Evolutionary conservation across 257 asterid genomes (phyloP).

Genomic region (Fraxinus anomala): DNA sequence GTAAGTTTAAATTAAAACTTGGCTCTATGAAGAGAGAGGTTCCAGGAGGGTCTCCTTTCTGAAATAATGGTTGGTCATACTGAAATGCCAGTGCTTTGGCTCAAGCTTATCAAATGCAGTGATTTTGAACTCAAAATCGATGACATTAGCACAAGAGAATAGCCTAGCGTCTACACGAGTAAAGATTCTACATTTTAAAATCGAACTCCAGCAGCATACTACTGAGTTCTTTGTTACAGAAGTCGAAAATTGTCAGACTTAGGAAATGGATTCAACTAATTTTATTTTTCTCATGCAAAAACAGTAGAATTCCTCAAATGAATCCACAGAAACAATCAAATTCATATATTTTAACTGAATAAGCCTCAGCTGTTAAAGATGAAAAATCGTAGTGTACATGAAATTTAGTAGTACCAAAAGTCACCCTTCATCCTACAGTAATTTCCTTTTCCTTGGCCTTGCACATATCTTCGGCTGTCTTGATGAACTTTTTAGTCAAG

Average conservation of each 20-base stretch:
- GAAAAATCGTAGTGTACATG: background rate
- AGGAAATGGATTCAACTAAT: background rate
- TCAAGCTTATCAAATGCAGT: too few species aligned
- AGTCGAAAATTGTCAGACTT: background rate
- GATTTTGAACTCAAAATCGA: too few species aligned
- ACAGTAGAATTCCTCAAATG: background rate
- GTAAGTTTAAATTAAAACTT: too few species aligned
- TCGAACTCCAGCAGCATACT: too few species aligned
- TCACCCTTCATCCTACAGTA: constrained; percentile 47
- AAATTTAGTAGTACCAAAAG: constrained; percentile 19
- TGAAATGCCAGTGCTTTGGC: too few species aligned
- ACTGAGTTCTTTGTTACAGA: too few species aligned
- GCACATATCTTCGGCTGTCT: constrained; percentile 95
- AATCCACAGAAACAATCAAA: background rate
- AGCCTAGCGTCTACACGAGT: too few species aligned
- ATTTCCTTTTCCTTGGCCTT: constrained; percentile 93
- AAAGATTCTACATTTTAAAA: too few species aligned
- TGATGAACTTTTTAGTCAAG: constrained; percentile 78
- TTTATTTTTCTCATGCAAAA: background rate
- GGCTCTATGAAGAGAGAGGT: too few species aligned
- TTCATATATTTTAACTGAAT: background rate
- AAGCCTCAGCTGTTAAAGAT: background rate
- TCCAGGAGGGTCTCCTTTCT: too few species aligned
- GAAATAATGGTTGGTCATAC: too few species aligned
- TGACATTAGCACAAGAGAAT: too few species aligned